Base-by-base conservation (phyloP, 768 basidiomycete genomes). In the Boletus coccyginus region DNA sequence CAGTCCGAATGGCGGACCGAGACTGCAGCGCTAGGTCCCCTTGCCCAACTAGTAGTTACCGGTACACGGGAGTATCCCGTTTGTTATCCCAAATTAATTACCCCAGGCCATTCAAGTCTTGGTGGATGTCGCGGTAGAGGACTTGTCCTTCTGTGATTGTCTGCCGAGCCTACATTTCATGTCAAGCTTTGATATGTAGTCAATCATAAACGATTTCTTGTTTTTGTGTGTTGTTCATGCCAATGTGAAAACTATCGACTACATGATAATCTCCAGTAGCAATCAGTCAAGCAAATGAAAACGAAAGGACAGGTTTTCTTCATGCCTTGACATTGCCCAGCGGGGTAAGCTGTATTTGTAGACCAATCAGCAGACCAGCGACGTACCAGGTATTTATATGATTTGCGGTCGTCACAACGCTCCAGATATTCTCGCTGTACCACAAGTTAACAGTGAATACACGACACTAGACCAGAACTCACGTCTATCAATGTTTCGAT, bases 401-500 rank as follows among this genome's bases (percentile, higher is more conserved):
- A 93, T 73, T 86, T 92, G 56, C 90, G 85, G 66, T 94, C 89
- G 39, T 87, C 87, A 65, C 88, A 88, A 32, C 97, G 82, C 65
- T 97, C 94, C 60, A 99, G 74, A 74, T 98, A 99, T 59, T 99
- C 97, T 71, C 92, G 84, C 93, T 98, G 61, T 19, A 29, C 24
- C 24, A 42, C 33, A 17, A 12, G 35, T 56, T 32, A 61, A 56
- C 44, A 9, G 33, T 2, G 17, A 32, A 44, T 50, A 27, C 44
- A 21, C 19, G 9, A 27, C 35, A 38, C 40, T 48, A 7, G 44
- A 46, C 35, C 32, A 48, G 3, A 16, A 72, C 83, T 59, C 55
- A 94, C 94, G 75, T 98, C 97, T 50, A 99, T 98, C 56, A 99
- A 73, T 31, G 82, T 84, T 69, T 98, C 97, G 52, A 99, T 90